Evolutionary conservation across 2,329 filamentous ascomycete genomes (phyloP).

Genomic region (Diplodia intermedia): DNA sequence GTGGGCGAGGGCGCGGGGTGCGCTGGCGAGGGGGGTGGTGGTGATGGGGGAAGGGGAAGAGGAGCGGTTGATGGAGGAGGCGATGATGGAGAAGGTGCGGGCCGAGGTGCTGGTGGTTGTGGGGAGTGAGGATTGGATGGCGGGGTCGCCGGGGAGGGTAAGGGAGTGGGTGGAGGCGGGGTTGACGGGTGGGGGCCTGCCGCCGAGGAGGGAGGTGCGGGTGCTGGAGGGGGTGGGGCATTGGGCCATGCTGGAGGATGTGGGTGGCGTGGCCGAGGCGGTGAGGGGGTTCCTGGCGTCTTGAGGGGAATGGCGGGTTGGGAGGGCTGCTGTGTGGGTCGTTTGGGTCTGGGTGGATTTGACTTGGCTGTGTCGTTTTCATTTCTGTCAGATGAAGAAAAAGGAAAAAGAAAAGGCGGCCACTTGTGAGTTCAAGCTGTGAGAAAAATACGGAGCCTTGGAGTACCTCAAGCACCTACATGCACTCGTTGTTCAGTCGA

Average conservation of each 20-base stretch:
- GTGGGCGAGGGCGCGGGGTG: too few relatives aligned
- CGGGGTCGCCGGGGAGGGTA: conserved; percentile 44
- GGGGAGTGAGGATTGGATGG: conserved; percentile 50
- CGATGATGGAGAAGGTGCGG: too few relatives aligned
- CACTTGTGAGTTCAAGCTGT: background rate
- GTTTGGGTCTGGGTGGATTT: too few relatives aligned
- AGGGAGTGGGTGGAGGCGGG: background rate
- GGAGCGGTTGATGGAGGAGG: too few relatives aligned
- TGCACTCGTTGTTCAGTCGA: background rate
- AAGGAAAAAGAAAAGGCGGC: background rate
- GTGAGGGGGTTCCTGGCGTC: conserved; percentile 37
- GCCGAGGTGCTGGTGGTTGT: conserved; percentile 53
- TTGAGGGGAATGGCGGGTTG: too few relatives aligned
- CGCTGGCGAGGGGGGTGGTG: too few relatives aligned
- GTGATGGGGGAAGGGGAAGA: accelerated
- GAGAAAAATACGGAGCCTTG: background rate
- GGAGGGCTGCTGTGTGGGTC: too few relatives aligned
- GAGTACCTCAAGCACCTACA: background rate
- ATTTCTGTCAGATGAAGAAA: too few relatives aligned
- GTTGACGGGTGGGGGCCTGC: too few relatives aligned
- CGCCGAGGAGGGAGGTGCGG: conserved; percentile 39
- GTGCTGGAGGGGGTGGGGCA: conserved; percentile 50
- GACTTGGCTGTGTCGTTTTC: too few relatives aligned
- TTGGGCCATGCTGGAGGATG: conserved; percentile 61
- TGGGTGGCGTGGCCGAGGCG: conserved; percentile 44